phyloP scores from a whole-genome alignment of 139 green algal genomes.

The Chlamydomonas sp. region DNA sequence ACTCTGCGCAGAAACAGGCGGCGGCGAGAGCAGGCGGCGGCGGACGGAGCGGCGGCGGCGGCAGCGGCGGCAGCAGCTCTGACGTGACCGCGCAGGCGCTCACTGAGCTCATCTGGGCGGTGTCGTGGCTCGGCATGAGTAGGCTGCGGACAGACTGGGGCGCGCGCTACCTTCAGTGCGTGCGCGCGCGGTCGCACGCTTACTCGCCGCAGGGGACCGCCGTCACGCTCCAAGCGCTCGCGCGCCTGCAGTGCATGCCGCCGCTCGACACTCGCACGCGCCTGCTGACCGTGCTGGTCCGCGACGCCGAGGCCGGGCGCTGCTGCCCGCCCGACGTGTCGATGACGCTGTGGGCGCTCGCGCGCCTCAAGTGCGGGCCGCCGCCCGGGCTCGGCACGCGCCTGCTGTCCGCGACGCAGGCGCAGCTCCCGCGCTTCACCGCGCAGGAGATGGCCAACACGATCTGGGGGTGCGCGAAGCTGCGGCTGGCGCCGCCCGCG shows the following conservation, averaged over 20 bases:
- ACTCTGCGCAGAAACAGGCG: too few relatives aligned
- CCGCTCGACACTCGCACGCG: background rate
- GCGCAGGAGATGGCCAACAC: conserved; percentile 14
- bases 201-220: background rate
- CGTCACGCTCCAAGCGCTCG: conserved; percentile 6
- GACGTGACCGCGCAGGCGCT: background rate
- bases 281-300: background rate
- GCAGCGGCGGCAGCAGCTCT: too few relatives aligned
- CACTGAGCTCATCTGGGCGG: conserved; percentile 11
- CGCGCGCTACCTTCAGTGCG: background rate
- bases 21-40: too few relatives aligned
- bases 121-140: conserved; percentile 10
- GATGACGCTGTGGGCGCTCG: conserved; percentile 13
- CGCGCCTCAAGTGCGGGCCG: background rate
- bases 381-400: background rate
- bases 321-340: conserved; percentile 7
- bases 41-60: too few relatives aligned
- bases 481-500: background rate
- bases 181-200: background rate
- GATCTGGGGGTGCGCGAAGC: conserved; percentile 10
- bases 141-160: conserved; percentile 14
- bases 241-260: background rate
- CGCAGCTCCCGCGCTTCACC: background rate
- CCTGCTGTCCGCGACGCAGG: background rate
- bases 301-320: background rate